Base-by-base conservation (phyloP, 495 filamentous ascomycete species). In the Platismatia glauca region DNA sequence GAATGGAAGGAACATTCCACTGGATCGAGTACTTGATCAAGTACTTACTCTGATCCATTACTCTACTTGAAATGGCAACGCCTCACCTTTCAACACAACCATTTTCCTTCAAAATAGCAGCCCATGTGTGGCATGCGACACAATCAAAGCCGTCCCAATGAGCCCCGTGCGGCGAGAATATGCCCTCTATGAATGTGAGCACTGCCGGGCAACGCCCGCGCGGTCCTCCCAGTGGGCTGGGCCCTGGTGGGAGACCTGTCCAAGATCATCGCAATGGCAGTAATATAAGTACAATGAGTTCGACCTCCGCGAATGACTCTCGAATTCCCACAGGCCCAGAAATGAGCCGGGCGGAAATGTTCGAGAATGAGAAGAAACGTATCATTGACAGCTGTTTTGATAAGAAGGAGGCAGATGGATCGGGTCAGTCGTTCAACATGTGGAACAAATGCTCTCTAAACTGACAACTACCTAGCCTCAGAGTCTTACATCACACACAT, bases 401-500 rank as follows among this genome's bases (percentile, higher is more conserved):
- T 60, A 97, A 91, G 78, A 86, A 84, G 69, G 94, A 97, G 69
- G 80, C 79, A 39, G 89, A 92, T 73, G 90, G 90, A 55, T 82
- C 86, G 50, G 79, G 89, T 92, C 24, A 53, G 67, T 11, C 33
- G 13, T 58, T 22, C 20, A 2, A n/a, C 7, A 11, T 48, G 39
- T 56, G 29, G 20, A 9, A 38, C 37, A 9, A 27, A 46, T 53
- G 27, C 13, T 38, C 12, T 20, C 39, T 37, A 43, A 31, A 44
- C 53, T 64, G 48, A 68, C 44, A 27, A n/a, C 43, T 9, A 44
- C 7, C 18, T 16, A 95, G 91, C 89, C 65, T 79, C 86, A 63
- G 94, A 98, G 75, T 96, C 91, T 57, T 98, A 98, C 77, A 98
- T 98, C 66, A 98, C 92, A 11, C 94, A 98, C 72, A 91, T 97